Evolutionary conservation across 2,329 filamentous ascomycete genomes (phyloP), one percentile per base, ranked within the genome.

Genomic region (Coniochaeta ligniaria): DNA sequence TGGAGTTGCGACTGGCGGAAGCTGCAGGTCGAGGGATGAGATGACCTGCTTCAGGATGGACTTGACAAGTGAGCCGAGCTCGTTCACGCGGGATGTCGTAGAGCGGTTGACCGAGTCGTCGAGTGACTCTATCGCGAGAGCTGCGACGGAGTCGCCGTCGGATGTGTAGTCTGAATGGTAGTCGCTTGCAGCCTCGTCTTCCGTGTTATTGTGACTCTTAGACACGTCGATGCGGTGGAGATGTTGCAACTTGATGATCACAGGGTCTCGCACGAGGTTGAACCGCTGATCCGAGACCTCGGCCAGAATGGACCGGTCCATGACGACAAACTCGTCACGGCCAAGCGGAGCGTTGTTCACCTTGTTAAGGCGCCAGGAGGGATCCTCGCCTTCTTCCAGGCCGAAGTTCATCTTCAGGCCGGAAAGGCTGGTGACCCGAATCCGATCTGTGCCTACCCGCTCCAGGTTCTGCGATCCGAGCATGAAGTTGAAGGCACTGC

Each of bases 281-380:
- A 97, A 97, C 61, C 93, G 88, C 16, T 92, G 90, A 73, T 97
- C 94, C 24, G 85, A 84, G 38, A 92, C 83, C 65, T 90, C 88
- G 61, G 89, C 85, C 31, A 92, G 86, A 28, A 94, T 83, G 61
- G 92, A 86, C 26, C 89, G 85, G 55, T 89, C 83, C 64, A 98
- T 83, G 70, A 91, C 90, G 22, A 97, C 86, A 64, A 88, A 90
- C 74, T 98, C 94, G 69, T 98, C 92, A 56, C 90, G 88, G 4
- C 94, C 94, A 3, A 99, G 79, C 1, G 89, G 84, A 45, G 93
- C 83, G 66, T 89, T 91, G 47, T 91, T 92, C 63, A 96, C 87
- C 52, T 90, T 89, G 61, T 89, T 90, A 47, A 98, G 87, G 60
- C 88, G 83, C 80, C 89, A 92, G 28, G 76, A 73, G 11, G 80